phyloP scores from a whole-genome alignment of 2,329 filamentous ascomycete genomes.

The Aureobasidium sp. region DNA sequence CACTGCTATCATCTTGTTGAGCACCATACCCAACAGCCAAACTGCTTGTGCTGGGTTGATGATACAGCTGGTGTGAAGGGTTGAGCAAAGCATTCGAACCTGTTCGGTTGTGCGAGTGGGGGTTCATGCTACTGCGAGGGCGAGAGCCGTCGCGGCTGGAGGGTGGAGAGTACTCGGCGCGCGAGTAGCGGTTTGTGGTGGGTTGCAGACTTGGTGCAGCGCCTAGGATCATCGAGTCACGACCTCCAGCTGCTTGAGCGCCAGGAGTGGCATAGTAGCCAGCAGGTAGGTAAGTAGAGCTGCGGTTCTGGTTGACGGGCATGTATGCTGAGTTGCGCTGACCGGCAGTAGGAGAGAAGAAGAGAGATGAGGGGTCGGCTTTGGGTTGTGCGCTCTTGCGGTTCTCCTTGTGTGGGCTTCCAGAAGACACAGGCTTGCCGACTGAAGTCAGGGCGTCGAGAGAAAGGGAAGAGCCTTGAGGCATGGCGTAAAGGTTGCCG shows the following conservation, averaged over 20 bases:
- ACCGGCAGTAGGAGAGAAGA: constrained; percentile 84
- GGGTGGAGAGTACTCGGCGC: constrained; percentile 17
- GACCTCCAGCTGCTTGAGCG: constrained; percentile 35
- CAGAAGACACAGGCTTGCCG: neutral
- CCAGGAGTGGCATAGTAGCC: constrained; percentile 78
- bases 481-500: constrained; percentile 56
- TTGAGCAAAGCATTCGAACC: neutral
- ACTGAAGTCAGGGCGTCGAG: constrained; percentile 14
- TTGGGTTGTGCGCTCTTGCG: neutral
- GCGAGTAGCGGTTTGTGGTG: constrained; percentile 23
- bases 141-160: constrained; percentile 14
- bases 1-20: constrained; percentile 30
- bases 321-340: constrained; percentile 12
- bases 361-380: constrained; percentile 53
- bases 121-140: neutral
- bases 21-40: constrained; percentile 21
- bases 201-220: constrained; percentile 23
- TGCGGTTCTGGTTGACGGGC: constrained; percentile 41
- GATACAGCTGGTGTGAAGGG: constrained; percentile 16
- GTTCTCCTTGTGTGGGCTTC: neutral
- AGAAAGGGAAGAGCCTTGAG: constrained; percentile 34
- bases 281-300: constrained; percentile 75
- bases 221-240: constrained; percentile 35
- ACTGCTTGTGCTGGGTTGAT: constrained; percentile 28
- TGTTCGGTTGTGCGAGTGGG: neutral